Evolutionary conservation across 2,329 filamentous ascomycete species (phyloP).

Genomic region (Alternaria brassicicola): DNA sequence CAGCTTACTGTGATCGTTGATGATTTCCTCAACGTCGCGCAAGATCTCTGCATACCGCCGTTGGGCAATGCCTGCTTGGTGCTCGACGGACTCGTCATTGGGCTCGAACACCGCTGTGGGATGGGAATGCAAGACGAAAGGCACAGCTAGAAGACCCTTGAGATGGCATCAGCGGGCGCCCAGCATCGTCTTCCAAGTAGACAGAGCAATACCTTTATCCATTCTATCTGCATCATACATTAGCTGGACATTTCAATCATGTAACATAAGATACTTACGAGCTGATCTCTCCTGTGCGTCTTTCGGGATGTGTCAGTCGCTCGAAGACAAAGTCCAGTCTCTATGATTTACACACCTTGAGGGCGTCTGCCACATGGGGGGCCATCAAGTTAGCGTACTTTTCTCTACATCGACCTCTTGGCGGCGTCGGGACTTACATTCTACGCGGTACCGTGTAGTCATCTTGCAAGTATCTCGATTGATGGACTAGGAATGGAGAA

Average conservation of each 20-base stretch:
- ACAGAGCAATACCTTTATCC: conserved; percentile 74
- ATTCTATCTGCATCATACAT: conserved; percentile 66
- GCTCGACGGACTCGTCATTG: conserved; percentile 66
- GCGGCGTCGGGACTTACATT: conserved; percentile 22
- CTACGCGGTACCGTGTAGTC: conserved; percentile 52
- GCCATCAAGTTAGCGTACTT: conserved; percentile 22
- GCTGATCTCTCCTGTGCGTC: conserved; percentile 88
- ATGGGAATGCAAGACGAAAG: conserved; percentile 95
- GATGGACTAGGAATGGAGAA: not conserved
- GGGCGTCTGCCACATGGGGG: conserved; percentile 58
- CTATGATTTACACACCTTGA: conserved; percentile 60
- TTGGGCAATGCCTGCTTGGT: conserved; percentile 81
- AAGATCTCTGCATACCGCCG: conserved; percentile 94
- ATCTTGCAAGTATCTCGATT: conserved; percentile 29
- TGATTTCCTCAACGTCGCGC: conserved; percentile 87
- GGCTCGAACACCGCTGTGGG: conserved; percentile 84
- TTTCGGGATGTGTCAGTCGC: conserved; percentile 52
- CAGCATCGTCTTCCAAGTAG: not conserved
- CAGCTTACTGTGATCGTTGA: conserved; percentile 82
- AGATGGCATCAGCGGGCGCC: not conserved
- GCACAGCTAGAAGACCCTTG: conserved; percentile 77
- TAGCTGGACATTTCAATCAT: conserved; percentile 9
- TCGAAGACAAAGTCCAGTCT: not conserved
- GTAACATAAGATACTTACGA: conserved; percentile 65
- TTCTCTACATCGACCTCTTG: not conserved